Percentiles rank a stretch among this genome's conserved stretches.
Conservation (phyloP, 2,329 filamentous ascomycete species). For the Trichoderma sp. region DNA sequence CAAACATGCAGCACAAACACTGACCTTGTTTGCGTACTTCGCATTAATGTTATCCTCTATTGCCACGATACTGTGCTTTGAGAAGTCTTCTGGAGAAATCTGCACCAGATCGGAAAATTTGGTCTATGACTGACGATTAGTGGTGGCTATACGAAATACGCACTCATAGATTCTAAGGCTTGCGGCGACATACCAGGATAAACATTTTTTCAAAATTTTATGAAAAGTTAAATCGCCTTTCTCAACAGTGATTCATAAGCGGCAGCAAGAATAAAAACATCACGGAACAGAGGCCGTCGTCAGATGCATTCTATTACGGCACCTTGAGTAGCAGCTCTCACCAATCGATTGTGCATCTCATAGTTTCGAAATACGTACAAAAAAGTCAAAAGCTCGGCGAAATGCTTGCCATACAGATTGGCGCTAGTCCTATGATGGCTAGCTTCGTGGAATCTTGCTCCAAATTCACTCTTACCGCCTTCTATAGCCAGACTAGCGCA, state of each 20-base stretch:
- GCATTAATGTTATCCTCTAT: slow-evolving; percentile 97
- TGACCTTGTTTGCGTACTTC: slow-evolving; percentile 92
- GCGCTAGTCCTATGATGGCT: not conserved
- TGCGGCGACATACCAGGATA: slow-evolving; percentile 25
- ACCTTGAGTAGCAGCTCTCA: not conserved
- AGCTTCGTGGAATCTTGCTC: not conserved
- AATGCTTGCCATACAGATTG: not conserved
- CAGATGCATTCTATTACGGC: slow-evolving; percentile 2
- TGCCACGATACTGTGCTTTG: slow-evolving; percentile 77
- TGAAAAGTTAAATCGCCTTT: not conserved
- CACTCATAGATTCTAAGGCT: not conserved
- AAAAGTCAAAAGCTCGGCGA: slow-evolving; percentile 15
- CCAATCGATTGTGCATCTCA: not conserved
- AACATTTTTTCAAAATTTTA: slow-evolving; percentile 18
- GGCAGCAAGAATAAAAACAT: slow-evolving; percentile 1
- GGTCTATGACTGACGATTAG: slow-evolving; percentile 59
- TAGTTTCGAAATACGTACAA: not conserved
- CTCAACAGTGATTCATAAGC: slow-evolving; percentile 1
- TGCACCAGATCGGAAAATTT: slow-evolving; percentile 94
- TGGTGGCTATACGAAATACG: slow-evolving; percentile 2
- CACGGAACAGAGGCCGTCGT: slow-evolving; percentile 4
- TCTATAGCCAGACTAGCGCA: not conserved
- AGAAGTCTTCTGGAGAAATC: slow-evolving; percentile 86
- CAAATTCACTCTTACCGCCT: slow-evolving; percentile 19
- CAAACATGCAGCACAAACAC: not conserved